Conservation (phyloP, 1,284 basidiomycete species). For the Ustilago esculenta region DNA sequence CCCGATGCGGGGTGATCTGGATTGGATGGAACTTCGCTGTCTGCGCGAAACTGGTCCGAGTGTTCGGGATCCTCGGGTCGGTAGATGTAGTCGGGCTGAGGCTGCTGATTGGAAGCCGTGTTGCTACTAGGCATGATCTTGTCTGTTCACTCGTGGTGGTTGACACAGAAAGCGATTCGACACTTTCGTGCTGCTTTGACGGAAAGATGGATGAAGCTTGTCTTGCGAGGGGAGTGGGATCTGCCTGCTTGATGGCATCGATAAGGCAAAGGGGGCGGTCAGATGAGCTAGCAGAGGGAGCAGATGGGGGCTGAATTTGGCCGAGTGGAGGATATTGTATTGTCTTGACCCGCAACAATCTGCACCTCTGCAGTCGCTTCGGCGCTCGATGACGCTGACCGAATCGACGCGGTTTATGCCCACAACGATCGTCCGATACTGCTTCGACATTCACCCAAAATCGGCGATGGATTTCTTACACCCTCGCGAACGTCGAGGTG, state of each 20-base stretch:
- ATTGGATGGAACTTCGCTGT: slow-evolving; percentile 20
- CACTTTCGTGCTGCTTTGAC: neutral
- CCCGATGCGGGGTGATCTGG: slow-evolving; percentile 14
- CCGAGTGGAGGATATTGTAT: slow-evolving; percentile 13
- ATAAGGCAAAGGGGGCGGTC: neutral
- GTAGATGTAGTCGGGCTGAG: slow-evolving; percentile 66
- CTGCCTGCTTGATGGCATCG: neutral
- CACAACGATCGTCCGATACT: too few species aligned
- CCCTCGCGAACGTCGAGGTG: slow-evolving; percentile 5
- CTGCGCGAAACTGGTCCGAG: slow-evolving; percentile 22
- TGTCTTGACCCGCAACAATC: too few species aligned
- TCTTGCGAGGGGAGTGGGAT: too few species aligned
- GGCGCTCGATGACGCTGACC: slow-evolving; percentile 29
- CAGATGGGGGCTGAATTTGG: slow-evolving; percentile 11
- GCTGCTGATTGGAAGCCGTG: slow-evolving; percentile 9
- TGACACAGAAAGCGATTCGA: slow-evolving; percentile 1
- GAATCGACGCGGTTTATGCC: too few species aligned
- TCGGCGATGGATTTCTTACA: slow-evolving; percentile 5
- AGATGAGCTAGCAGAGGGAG: neutral
- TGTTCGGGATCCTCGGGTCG: slow-evolving; percentile 51
- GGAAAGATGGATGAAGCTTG: too few species aligned
- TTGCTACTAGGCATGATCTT: slow-evolving; percentile 34
- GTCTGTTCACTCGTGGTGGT: neutral
- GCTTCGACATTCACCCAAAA: neutral
- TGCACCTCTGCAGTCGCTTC: slow-evolving; percentile 4